These are phyloP conservation scores for Talinum fruticosum DNA, from an alignment of 148 eudicot genomes.

Conservation along the genomic window DNA sequence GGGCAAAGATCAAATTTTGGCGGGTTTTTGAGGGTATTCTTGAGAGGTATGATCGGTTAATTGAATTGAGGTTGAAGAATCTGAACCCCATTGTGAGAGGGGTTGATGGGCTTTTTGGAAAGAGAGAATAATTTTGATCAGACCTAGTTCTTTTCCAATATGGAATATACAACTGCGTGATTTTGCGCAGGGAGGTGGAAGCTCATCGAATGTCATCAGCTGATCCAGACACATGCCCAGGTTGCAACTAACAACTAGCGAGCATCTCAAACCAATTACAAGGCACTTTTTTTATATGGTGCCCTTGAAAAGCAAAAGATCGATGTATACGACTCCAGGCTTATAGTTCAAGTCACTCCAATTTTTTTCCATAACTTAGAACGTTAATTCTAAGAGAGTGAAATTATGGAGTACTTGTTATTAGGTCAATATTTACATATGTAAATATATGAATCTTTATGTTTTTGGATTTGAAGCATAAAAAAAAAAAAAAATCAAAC, in stretches of 20 bases:
- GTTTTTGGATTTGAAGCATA: too few species aligned
- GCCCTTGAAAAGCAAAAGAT: too few species aligned
- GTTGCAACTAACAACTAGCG: too few species aligned
- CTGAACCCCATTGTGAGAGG: constrained; percentile 33
- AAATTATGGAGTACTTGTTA: too few species aligned
- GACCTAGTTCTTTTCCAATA: neutral
- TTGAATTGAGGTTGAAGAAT: constrained; percentile 32
- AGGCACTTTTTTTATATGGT: too few species aligned
- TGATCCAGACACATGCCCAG: neutral
- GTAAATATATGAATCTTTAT: too few species aligned
- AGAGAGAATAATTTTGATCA: neutral
- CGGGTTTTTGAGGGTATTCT: constrained; percentile 21
- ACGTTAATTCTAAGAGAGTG: too few species aligned
- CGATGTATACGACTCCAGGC: too few species aligned
- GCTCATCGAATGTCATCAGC: neutral
- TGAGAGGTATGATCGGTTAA: constrained; percentile 29
- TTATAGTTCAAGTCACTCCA: too few species aligned
- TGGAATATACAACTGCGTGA: neutral
- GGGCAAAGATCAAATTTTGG: constrained; percentile 17
- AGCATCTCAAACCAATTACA: neutral
- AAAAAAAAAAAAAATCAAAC: too few species aligned
- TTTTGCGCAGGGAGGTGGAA: neutral
- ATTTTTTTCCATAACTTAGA: too few species aligned
- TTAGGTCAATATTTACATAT: too few species aligned
- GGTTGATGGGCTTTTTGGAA: constrained; percentile 6